Conservation (phyloP, 495 filamentous ascomycete genomes). For the Jackrogersella minutella region DNA sequence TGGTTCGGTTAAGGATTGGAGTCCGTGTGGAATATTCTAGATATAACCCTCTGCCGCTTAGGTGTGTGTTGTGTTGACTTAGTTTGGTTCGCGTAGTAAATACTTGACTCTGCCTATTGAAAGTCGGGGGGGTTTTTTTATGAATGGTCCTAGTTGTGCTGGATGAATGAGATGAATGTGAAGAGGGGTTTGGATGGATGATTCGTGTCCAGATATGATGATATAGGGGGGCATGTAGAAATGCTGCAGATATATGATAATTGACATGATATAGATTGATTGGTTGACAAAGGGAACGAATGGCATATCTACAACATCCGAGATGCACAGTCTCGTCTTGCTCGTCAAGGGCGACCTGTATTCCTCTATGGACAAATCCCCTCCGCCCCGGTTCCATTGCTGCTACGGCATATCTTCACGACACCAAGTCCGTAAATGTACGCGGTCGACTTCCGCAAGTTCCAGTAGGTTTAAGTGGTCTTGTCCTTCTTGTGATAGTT, state of each 20-base stretch:
- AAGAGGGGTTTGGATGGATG: no score
- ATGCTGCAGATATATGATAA: constrained; percentile 6
- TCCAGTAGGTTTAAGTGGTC: constrained; percentile 57
- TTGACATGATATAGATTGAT: constrained; percentile 18
- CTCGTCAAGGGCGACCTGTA: constrained; percentile 13
- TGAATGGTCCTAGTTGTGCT: no score
- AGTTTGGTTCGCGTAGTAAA: constrained; percentile 7
- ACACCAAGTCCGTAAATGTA: no score
- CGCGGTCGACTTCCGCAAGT: no score
- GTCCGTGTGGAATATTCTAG: not conserved
- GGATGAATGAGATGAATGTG: no score
- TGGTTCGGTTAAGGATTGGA: not conserved
- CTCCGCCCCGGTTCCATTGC: not conserved
- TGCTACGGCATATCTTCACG: not conserved
- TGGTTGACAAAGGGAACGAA: constrained; percentile 36
- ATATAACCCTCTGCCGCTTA: not conserved
- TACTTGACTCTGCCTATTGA: no score
- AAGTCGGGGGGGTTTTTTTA: no score
- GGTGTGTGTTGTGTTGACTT: not conserved
- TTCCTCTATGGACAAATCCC: constrained; percentile 15
- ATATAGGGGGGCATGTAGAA: no score
- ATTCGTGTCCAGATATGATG: no score
- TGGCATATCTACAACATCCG: constrained; percentile 32
- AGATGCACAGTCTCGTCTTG: constrained; percentile 11
- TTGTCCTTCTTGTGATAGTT: constrained; percentile 98